Base-by-base conservation (phyloP, 495 filamentous ascomycete genomes). In the Podospora sp. region DNA sequence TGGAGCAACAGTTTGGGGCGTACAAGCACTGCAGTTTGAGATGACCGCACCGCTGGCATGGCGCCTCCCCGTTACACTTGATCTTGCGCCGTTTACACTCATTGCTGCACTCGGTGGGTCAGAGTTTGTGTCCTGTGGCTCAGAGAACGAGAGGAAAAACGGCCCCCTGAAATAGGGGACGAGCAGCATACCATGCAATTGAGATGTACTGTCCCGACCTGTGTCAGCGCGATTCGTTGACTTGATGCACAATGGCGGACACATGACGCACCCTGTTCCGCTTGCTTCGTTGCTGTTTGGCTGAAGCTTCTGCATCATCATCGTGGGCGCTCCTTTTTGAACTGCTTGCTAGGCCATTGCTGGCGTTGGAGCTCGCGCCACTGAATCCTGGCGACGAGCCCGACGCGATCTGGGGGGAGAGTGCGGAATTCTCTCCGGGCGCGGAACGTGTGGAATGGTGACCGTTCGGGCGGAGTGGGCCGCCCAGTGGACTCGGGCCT, bases 31-130 rank as follows among this genome's bases (percentile, higher is more conserved):
- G 87, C 55, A 95, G 85, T 55, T 83, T 85, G 69, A 94, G 87
- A 66, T 94, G 90, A 57, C 93, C 93, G 76, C 93, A 97, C 62
- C 93, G 85, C 69, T 90, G 87, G 69, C 93, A 97, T 0, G 93
- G 93, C 0, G 82, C 87, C 72, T 95, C 84, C 51, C 93, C 93
- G 76, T 95, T 94, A 79, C 93, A 97, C 75, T 95, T 95, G 77
- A 97, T 96, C 79, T 97, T 96, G 59, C 92, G 88, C 25, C 92
- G 84, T 72, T 95, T 96, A 79, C 92, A 96, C 74, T 94, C 91
- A 69, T 93, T 94, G 73, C 90, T 92, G 61, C 1, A 24, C 11
- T 22, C 2, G 6, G 29, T 25, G 22, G 22, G 27, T 26, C 46
- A 36, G 51, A 22, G 59, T 18, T 33, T n/a, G 33, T 20, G 9